Base-by-base conservation (phyloP, 192 early-diverging fungal species). In the Umbelopsis ramanniana region DNA sequence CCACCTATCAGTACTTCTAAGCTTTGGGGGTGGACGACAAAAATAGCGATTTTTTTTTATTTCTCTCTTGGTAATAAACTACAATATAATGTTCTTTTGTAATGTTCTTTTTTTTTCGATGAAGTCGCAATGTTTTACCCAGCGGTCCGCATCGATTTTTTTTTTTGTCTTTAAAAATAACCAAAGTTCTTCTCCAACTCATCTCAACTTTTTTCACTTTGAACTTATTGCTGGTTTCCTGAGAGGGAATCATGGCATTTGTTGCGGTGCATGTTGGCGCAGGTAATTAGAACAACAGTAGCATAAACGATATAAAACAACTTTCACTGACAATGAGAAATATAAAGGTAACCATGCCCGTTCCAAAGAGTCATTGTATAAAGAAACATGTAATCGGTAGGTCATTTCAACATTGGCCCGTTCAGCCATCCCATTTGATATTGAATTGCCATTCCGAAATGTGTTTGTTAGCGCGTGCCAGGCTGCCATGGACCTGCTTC, bases 191-290 rank as follows among this genome's bases (percentile, higher is more conserved):
- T 15, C 46, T 17, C 46, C 5, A 46, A 46, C 46, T 17, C 46
- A 46, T 5, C 2, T 37, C 2, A 1, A 17, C 2, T 19, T 26
- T 9, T 24, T 33, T 29, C 23, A 33, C 26, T 37, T 63, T 37
- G 15, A n/a, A 12, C 11, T 63, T 63, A n/a, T 19, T 14, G 17
- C 7, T 26, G 53, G 3, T 2, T 15, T 17, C 17, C 26, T n/a
- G 15, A 29, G 12, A 12, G 26, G 26, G 57, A 8, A n/a, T 35
- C 12, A 63, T 63, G 57, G 57, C 33, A 26, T 85, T 85, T 60
- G 79, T 86, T 57, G 84, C 84, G 15, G 84, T 86, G 10, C 84
- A 86, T 77, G 80, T 83, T 38, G 84, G 84, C 9, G 84, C 84
- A 52, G 84, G 84, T 82, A 82, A 67, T 50, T 2, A 11, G 40